phyloP scores from a whole-genome alignment of 257 asterid genomes.

The Penstemon eatonii region DNA sequence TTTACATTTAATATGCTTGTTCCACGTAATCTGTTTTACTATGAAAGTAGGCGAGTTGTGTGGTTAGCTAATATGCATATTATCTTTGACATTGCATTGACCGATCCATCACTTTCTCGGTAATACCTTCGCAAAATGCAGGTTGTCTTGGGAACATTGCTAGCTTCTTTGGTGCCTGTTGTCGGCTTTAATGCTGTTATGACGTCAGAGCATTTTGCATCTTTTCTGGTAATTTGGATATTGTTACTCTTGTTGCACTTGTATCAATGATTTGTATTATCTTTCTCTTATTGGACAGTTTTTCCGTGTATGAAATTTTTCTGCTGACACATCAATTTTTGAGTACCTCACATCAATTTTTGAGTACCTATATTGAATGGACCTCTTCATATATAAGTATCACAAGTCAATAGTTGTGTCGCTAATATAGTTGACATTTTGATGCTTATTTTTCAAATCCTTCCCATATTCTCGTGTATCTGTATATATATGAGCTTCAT shows the following conservation, averaged over 20 bases:
- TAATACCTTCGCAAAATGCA: constrained; percentile 34
- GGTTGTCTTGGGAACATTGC: constrained; percentile 89
- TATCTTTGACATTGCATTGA: constrained; percentile 5
- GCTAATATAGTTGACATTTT: not conserved
- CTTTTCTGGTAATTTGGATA: constrained; percentile 72
- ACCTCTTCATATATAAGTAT: not conserved
- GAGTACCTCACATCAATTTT: constrained; percentile 13
- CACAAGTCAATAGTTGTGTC: not conserved
- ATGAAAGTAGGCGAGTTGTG: constrained; percentile 5
- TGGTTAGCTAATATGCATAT: constrained; percentile 4
- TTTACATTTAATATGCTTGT: not conserved
- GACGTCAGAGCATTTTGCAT: constrained; percentile 98
- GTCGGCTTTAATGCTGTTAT: constrained; percentile 97
- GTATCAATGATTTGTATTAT: not conserved
- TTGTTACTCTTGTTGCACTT: constrained; percentile 18
- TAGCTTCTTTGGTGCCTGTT: constrained; percentile 95
- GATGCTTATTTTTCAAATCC: not conserved
- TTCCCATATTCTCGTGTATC: not conserved
- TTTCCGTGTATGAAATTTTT: not conserved
- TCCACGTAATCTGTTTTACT: not conserved
- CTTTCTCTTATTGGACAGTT: not conserved
- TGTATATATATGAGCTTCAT: not conserved
- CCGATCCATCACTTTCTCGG: constrained; percentile 12
- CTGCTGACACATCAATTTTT: no score
- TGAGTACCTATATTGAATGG: constrained; percentile 1